Percentiles rank a stretch among this genome's conserved stretches.
Conservation (phyloP, 2,329 filamentous ascomycete genomes). For the Passalora sequoiae region DNA sequence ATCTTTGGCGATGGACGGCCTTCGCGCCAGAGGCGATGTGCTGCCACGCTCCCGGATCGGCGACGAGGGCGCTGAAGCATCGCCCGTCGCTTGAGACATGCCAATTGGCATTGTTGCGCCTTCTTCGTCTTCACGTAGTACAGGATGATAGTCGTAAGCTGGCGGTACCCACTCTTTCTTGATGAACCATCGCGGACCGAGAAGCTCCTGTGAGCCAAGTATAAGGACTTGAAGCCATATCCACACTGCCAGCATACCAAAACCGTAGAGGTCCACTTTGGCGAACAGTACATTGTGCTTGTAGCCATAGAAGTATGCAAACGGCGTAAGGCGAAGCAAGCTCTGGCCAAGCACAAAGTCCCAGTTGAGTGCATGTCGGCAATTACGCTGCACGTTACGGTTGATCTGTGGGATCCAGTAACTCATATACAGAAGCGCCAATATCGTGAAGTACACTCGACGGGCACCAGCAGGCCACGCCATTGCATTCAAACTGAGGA, state of each 20-base stretch:
- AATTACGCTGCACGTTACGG: conserved; percentile 85
- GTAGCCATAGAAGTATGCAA: conserved; percentile 79
- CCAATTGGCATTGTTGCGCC: conserved; percentile 73
- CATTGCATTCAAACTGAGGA: conserved; percentile 55
- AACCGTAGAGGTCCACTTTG: conserved; percentile 60
- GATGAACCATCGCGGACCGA: conserved; percentile 84
- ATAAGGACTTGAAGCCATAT: conserved; percentile 79
- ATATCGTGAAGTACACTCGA: conserved; percentile 53
- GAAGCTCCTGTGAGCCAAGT: conserved; percentile 73
- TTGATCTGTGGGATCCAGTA: conserved; percentile 91
- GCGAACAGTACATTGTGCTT: conserved; percentile 77
- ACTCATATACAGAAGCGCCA: conserved; percentile 74
- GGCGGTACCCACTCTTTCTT: conserved; percentile 61
- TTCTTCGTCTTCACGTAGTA: conserved; percentile 78
- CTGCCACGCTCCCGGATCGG: conserved; percentile 26
- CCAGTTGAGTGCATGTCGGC: conserved; percentile 85
- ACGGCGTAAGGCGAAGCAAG: conserved; percentile 67
- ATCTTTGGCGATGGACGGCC: conserved; percentile 20
- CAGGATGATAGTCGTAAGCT: conserved; percentile 92
- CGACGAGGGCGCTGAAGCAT: conserved; percentile 21
- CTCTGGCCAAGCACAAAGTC: conserved; percentile 84
- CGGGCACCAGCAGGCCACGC: conserved; percentile 52
- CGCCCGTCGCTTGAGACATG: conserved; percentile 37
- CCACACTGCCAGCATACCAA: conserved; percentile 66
- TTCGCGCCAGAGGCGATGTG: conserved; percentile 21